These are phyloP conservation scores for Streptanthus diversifolius DNA, from an alignment of 345 rosid species.

Conservation along the genomic window DNA sequence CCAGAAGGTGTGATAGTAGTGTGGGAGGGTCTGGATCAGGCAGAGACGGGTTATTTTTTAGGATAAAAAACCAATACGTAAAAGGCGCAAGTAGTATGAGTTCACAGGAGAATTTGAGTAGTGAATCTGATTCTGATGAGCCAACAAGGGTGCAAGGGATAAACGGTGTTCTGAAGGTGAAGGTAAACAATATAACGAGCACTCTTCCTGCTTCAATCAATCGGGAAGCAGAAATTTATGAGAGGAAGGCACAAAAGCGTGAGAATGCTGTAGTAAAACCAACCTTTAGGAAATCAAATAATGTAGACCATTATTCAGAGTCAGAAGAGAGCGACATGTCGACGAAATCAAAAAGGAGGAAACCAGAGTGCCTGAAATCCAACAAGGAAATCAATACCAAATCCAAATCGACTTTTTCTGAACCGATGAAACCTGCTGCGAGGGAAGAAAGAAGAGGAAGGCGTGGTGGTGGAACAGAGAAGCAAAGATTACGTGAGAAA, in stretches of 20 bases:
- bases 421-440: constrained; percentile 30
- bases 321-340: constrained; percentile 53
- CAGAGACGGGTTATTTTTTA: constrained; percentile 43
- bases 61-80: constrained; percentile 41
- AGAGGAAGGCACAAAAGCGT: constrained; percentile 41
- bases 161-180: constrained; percentile 91
- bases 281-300: constrained; percentile 34
- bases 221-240: constrained; percentile 40
- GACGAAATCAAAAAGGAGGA: constrained; percentile 41
- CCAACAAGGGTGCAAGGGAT: constrained; percentile 89
- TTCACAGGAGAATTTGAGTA: constrained; percentile 40
- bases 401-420: constrained; percentile 42
- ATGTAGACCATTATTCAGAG: constrained; percentile 42
- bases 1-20: constrained; percentile 40
- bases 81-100: constrained; percentile 38
- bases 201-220: constrained; percentile 32
- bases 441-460: constrained; percentile 56
- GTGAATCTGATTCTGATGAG: constrained; percentile 50
- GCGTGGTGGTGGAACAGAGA: constrained; percentile 92
- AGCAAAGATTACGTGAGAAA: constrained; percentile 85
- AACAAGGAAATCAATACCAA: constrained; percentile 35
- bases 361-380: constrained; percentile 29
- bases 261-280: constrained; percentile 38
- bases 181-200: constrained; percentile 49
- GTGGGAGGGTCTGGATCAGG: constrained; percentile 56